These are phyloP conservation scores for Aspergillus ochraceoroseus DNA, from an alignment of 2,329 filamentous ascomycete species.

Conservation along the genomic window DNA sequence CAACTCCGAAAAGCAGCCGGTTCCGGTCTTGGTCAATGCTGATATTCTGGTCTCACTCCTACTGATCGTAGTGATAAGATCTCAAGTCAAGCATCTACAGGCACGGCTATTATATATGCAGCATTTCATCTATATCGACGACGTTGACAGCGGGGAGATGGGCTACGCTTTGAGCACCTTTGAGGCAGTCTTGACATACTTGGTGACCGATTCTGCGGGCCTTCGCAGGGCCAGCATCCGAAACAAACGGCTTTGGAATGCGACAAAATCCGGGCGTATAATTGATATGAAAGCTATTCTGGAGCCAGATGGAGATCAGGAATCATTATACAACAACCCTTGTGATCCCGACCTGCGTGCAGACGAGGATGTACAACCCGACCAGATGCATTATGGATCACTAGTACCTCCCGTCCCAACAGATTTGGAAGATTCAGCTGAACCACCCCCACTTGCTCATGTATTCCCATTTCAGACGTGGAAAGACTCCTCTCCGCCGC, in stretches of 20 bases:
- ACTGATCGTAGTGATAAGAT: conserved; percentile 85
- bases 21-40: conserved; percentile 67
- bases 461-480: conserved; percentile 85
- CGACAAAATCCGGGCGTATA: conserved; percentile 70
- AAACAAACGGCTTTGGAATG: conserved; percentile 85
- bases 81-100: conserved; percentile 80
- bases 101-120: conserved; percentile 91
- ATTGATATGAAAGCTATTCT: conserved; percentile 71
- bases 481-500: conserved; percentile 41
- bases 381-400: conserved; percentile 22
- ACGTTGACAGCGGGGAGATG: conserved; percentile 93
- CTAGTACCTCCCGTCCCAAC: too few relatives aligned
- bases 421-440: conserved; percentile 20
- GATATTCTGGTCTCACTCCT: conserved; percentile 90
- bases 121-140: conserved; percentile 95
- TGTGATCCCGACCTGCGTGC: conserved; percentile 41
- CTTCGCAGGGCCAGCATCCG: conserved; percentile 77
- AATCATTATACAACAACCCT: conserved; percentile 28
- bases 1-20: conserved; percentile 50
- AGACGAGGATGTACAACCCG: conserved; percentile 30
- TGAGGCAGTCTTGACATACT: conserved; percentile 86
- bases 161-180: conserved; percentile 95
- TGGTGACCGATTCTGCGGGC: conserved; percentile 73
- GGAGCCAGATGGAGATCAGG: conserved; percentile 59
- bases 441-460: conserved; percentile 58